Percentiles rank a stretch among this genome's conserved stretches.
These are phyloP conservation scores for Paraconiothyrium sp. DNA, from an alignment of 2,329 filamentous ascomycete genomes.

Conservation along the genomic window DNA sequence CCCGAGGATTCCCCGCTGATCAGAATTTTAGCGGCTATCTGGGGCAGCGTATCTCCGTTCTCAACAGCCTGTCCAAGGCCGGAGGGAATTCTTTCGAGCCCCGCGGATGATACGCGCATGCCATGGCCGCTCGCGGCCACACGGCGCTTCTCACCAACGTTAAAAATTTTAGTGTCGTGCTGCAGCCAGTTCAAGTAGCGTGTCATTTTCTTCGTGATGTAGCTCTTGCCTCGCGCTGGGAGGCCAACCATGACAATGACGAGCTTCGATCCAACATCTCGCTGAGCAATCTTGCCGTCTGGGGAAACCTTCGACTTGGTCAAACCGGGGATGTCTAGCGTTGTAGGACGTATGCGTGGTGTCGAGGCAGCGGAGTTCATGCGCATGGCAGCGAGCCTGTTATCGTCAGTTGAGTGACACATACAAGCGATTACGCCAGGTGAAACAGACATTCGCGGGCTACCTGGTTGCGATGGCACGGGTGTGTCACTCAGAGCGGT, in stretches of 20 bases:
- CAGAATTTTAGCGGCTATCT: conserved; percentile 64
- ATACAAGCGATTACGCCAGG: conserved; percentile 13
- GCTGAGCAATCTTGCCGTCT: conserved; percentile 90
- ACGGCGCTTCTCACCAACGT: conserved; percentile 90
- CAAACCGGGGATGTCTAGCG: conserved; percentile 94
- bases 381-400: conserved; percentile 69
- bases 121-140: conserved; percentile 72
- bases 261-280: conserved; percentile 94
- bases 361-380: conserved; percentile 81
- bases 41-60: conserved; percentile 40
- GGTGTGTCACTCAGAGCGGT: conserved; percentile 70
- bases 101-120: conserved; percentile 49
- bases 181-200: conserved; percentile 97
- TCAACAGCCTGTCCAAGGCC: conserved; percentile 37
- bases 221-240: conserved; percentile 94
- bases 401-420: conserved; percentile 30
- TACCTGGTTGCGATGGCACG: conserved; percentile 68
- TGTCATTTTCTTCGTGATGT: conserved; percentile 98
- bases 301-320: conserved; percentile 95
- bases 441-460: conserved; percentile 67
- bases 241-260: conserved; percentile 99
- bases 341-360: conserved; percentile 87
- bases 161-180: conserved; percentile 95
- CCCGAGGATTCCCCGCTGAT: conserved; percentile 64
- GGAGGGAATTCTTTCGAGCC: conserved; percentile 39